Conservation (phyloP, 805 yeast species). For the Candida oleophila region DNA sequence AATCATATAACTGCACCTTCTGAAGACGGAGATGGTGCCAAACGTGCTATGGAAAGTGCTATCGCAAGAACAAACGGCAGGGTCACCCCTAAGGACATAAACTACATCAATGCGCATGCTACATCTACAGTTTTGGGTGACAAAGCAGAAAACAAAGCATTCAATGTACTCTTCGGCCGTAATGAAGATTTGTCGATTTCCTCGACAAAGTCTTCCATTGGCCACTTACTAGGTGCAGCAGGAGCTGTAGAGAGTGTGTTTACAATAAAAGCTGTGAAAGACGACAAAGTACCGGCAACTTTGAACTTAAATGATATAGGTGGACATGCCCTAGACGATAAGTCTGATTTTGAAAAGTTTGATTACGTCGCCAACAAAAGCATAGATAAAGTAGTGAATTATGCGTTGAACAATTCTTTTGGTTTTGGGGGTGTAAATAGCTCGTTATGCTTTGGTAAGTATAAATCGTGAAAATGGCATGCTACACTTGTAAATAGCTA, state of each 20-base stretch:
- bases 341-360: constrained; percentile 41
- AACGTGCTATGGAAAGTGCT: constrained; percentile 78
- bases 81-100: constrained; percentile 49
- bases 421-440: constrained; percentile 98
- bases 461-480: constrained; percentile 3
- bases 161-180: constrained; percentile 48
- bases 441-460: constrained; percentile 52
- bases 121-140: constrained; percentile 92
- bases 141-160: constrained; percentile 79
- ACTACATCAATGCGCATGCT: constrained; percentile 93
- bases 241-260: constrained; percentile 91
- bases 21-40: constrained; percentile 81
- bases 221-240: constrained; percentile 94
- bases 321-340: constrained; percentile 45
- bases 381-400: constrained; percentile 36
- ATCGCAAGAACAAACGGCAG: constrained; percentile 44
- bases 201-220: constrained; percentile 89
- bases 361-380: constrained; percentile 60
- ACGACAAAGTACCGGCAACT: constrained; percentile 72
- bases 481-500: not conserved
- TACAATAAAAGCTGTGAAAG: constrained; percentile 62
- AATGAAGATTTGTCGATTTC: constrained; percentile 52
- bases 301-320: constrained; percentile 62
- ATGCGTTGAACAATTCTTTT: constrained; percentile 84
- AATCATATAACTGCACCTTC: constrained; percentile 91